Evolutionary conservation across 2,329 filamentous ascomycete genomes (phyloP).

Genomic region (Pezicula radicicola): DNA sequence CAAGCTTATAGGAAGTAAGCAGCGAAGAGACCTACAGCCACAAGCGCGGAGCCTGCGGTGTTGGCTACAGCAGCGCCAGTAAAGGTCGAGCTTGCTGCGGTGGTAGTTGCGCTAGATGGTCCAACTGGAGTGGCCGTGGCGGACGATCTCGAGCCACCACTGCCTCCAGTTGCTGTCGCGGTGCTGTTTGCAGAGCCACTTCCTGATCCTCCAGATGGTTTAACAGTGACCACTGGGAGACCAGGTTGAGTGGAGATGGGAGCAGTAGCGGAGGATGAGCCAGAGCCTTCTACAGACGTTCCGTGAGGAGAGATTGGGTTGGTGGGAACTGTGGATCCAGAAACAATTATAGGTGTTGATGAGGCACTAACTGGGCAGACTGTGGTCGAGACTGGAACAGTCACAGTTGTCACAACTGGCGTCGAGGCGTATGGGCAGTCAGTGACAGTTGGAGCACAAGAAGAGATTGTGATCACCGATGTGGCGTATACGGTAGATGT

Average conservation of each 20-base stretch:
- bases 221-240: neutral
- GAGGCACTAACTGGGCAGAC: constrained; percentile 6
- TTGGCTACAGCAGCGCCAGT: constrained; percentile 28
- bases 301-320: neutral
- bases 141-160: neutral
- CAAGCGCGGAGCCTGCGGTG: constrained; percentile 31
- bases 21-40: constrained; percentile 35
- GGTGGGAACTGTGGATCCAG: neutral
- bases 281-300: neutral
- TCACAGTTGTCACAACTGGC: neutral
- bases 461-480: neutral
- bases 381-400: neutral
- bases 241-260: too few relatives aligned
- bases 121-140: constrained; percentile 10
- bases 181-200: neutral
- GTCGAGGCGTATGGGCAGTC: neutral
- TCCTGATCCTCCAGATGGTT: neutral
- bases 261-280: neutral
- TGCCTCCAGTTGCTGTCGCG: neutral
- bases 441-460: constrained; percentile 11
- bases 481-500: constrained; percentile 10
- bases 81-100: constrained; percentile 11
- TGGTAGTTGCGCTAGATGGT: constrained; percentile 12
- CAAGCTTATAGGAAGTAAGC: constrained; percentile 38
- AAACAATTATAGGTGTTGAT: neutral